Percentiles rank a stretch among this genome's conserved stretches.
Conservation (phyloP, 345 rosid genomes). For the Citrus cavaleriei region DNA sequence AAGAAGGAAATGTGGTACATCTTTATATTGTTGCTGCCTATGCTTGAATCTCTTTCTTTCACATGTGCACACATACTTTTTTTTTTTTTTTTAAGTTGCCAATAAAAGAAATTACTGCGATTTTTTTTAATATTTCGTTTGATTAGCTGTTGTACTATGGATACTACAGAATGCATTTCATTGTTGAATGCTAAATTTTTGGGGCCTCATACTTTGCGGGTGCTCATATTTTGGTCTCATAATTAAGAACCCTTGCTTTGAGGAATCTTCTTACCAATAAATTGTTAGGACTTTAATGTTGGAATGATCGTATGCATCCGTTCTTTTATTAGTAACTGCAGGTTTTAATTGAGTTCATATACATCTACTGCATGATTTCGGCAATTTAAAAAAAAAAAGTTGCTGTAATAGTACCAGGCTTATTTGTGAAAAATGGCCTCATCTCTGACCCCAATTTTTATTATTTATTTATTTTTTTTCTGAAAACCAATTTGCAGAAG, state of each 20-base stretch:
- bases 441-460: not conserved
- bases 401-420: not conserved
- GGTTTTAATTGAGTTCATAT: not conserved
- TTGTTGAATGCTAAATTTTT: not conserved
- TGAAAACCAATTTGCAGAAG: conserved; percentile 52
- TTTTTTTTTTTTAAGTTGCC: not conserved
- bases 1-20: too few relatives aligned
- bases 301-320: not conserved
- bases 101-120: not conserved
- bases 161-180: not conserved
- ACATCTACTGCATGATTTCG: not conserved
- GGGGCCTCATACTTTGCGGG: not conserved
- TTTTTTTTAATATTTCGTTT: too few relatives aligned
- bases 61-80: too few relatives aligned
- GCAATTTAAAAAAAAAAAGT: too few relatives aligned
- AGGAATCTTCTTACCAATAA: not conserved
- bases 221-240: not conserved
- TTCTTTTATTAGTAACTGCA: not conserved
- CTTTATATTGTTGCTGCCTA: too few relatives aligned
- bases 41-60: too few relatives aligned
- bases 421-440: not conserved
- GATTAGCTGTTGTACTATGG: not conserved
- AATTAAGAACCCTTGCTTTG: not conserved
- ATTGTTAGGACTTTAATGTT: not conserved
- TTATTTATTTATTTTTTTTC: not conserved